A percentile compares a stretch with the other conserved stretches of the same genome.
These are phyloP conservation scores for Arctostaphylos glauca DNA, from an alignment of 148 eudicot genomes.

Conservation along the genomic window DNA sequence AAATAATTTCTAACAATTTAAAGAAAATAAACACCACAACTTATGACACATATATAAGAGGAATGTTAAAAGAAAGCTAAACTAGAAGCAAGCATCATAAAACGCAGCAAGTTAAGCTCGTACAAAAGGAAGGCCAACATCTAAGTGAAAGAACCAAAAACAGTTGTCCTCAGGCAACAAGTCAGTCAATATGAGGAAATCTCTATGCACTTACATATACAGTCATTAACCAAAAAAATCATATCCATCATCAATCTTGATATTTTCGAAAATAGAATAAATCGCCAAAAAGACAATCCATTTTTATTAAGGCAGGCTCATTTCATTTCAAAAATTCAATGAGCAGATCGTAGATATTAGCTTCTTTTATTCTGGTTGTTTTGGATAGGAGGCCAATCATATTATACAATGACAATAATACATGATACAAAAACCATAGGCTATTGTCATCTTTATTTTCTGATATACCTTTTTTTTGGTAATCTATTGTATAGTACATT, in stretches of 20 bases:
- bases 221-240: background rate
- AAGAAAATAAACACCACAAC: background rate
- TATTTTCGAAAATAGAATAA: background rate
- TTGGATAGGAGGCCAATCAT: background rate
- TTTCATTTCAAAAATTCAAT: background rate
- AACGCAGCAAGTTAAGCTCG: background rate
- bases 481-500: too few relatives aligned
- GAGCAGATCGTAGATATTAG: background rate
- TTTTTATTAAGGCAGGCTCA: background rate
- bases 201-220: background rate
- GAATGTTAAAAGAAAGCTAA: background rate
- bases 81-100: background rate
- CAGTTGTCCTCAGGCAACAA: background rate
- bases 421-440: too few relatives aligned
- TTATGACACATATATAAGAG: background rate
- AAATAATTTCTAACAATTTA: background rate
- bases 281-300: background rate
- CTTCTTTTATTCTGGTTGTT: background rate
- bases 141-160: background rate
- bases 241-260: background rate
- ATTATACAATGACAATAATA: background rate
- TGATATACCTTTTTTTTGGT: too few relatives aligned
- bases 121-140: background rate
- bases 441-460: too few relatives aligned
- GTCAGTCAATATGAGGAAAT: background rate